phyloP scores from a whole-genome alignment of 2,329 filamentous ascomycete species.

The Zasmidium angulare region DNA sequence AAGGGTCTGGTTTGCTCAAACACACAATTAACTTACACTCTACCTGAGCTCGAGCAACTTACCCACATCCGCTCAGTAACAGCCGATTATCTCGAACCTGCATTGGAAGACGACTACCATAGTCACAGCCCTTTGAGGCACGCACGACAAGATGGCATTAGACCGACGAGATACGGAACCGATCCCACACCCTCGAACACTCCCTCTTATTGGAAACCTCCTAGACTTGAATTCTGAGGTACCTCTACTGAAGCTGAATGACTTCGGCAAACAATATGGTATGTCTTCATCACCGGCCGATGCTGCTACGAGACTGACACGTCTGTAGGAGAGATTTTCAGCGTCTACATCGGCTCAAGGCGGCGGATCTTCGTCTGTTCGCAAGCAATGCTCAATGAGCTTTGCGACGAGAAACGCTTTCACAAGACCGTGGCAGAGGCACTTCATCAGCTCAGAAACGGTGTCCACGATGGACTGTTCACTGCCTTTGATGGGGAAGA shows the following conservation, averaged over 20 bases:
- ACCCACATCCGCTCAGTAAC: too few relatives aligned
- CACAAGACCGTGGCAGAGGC: slow-evolving; percentile 55
- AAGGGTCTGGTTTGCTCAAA: too few relatives aligned
- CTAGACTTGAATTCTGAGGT: slow-evolving; percentile 61
- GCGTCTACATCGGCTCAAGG: slow-evolving; percentile 18
- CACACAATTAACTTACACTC: too few relatives aligned
- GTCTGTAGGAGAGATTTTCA: slow-evolving; percentile 23
- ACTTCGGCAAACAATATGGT: slow-evolving; percentile 37
- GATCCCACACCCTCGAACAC: slow-evolving; percentile 64
- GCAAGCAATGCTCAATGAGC: slow-evolving; percentile 38
- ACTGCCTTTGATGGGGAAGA: slow-evolving; percentile 51
- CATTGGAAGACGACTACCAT: neutral
- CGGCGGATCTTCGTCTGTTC: slow-evolving; percentile 24
- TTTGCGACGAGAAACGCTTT: slow-evolving; percentile 50
- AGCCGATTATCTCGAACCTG: too few relatives aligned
- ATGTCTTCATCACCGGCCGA: neutral
- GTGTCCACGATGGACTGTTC: slow-evolving; percentile 65
- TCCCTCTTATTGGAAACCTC: slow-evolving; percentile 67
- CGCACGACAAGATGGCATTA: slow-evolving; percentile 14
- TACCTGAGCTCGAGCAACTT: too few relatives aligned
- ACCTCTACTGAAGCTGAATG: slow-evolving; percentile 57
- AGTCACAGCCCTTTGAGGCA: neutral
- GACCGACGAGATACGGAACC: slow-evolving; percentile 24
- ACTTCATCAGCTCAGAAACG: slow-evolving; percentile 59
- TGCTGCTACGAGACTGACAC: slow-evolving; percentile 1